Evolutionary conservation across 179 eudicot genomes (phyloP), one percentile per base, ranked within the genome.

Genomic region (Patellifolia procumbens): DNA sequence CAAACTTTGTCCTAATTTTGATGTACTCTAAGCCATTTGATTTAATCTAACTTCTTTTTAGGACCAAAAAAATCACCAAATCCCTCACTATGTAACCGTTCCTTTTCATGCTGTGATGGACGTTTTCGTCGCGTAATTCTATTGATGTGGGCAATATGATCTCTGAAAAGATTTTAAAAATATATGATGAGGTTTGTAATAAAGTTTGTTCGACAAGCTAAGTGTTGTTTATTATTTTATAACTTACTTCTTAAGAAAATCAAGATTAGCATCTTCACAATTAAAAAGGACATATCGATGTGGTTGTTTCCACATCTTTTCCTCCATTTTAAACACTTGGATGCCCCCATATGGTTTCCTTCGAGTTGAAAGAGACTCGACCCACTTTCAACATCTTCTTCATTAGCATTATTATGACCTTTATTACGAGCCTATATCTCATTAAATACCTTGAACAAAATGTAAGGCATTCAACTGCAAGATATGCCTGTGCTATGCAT

Each of bases 291-390:
- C 61, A 49, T 32, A 74, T 8, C 70, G 59, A 63, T 63, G 77
- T 48, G 70, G 46, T 74, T 74, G 77, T 22, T 63, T 49, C 70
- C 77, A 74, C 70, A 48, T 62, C 22, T 9, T 63, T 32, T 74
- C 46, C 48, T 61, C 77, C 59, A 74, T 28, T 49, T 22, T 61
- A 46, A 74, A 74, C 20, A 69, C 77, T 17, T 62, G 70, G 11
- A 32, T 32, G n/a, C 77, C 32, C n/a, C 60, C 70, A 32, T 74
- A 74, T 7, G 70, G 77, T 45, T 70, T 17, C 77, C 77, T 46
- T 74, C 45, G 22, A 7, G 7, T 26, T 69, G 59, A n/a, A 61
- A 74, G 1, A 61, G 7, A 48, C 46, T 35, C 56, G 16, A 51
- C 56, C 16, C 19, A 16, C 3, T 17, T 51, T 10, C 19, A 51